Evolutionary conservation across 2,329 filamentous ascomycete genomes (phyloP).

Genomic region (Nemania diffusa): DNA sequence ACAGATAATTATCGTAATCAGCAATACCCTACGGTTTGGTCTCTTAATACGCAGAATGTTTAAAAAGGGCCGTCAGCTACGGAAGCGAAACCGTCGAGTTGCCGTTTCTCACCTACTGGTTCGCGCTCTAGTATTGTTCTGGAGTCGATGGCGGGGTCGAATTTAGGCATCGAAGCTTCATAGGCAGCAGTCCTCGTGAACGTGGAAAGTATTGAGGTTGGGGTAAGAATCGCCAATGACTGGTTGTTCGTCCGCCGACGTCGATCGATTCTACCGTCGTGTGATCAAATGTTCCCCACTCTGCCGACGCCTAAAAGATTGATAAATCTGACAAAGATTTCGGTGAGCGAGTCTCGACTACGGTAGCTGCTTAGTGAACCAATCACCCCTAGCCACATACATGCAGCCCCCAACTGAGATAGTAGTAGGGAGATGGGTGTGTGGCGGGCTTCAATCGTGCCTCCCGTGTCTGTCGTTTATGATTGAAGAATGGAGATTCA

Average conservation of each 20-base stretch:
- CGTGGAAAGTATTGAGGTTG: background rate
- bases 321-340: conserved; percentile 18
- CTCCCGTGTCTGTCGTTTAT: background rate
- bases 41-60: background rate
- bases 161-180: conserved; percentile 12
- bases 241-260: background rate
- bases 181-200: conserved; percentile 27
- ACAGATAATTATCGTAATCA: background rate
- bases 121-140: conserved; percentile 14
- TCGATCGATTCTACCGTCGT: conserved; percentile 12
- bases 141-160: conserved; percentile 7
- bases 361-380: conserved; percentile 1
- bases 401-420: background rate
- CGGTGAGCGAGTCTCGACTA: conserved; percentile 23
- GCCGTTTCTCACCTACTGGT: conserved; percentile 25
- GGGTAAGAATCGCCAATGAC: background rate
- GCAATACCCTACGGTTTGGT: background rate
- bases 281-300: conserved; percentile 26
- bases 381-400: conserved; percentile 19
- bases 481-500: background rate
- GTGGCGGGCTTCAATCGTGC: background rate
- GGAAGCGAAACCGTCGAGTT: conserved; percentile 4
- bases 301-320: background rate
- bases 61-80: background rate
- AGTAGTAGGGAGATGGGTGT: background rate